These are phyloP conservation scores for Penicillium sp. DNA, from an alignment of 2,329 filamentous ascomycete genomes.

Conservation along the genomic window DNA sequence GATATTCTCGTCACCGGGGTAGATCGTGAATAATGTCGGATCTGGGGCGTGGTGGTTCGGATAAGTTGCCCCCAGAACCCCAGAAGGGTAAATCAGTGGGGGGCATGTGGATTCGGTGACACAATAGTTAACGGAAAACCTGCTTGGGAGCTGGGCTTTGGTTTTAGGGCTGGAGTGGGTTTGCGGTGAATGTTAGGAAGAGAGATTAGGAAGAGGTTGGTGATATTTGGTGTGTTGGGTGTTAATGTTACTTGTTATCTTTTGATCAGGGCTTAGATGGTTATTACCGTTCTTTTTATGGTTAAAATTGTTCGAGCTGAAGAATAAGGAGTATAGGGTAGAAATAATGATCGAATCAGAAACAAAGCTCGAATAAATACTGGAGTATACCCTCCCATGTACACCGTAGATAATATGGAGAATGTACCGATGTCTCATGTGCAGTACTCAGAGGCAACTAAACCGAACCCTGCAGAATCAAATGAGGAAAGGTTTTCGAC, in stretches of 20 bases:
- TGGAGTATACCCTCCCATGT: too few species aligned
- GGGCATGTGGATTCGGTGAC: conserved; percentile 4
- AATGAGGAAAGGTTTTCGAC: background rate
- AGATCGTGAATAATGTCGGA: background rate
- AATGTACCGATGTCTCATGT: background rate
- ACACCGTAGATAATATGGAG: background rate
- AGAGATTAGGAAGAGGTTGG: background rate
- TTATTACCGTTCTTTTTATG: background rate
- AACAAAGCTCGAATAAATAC: background rate
- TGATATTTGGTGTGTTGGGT: background rate
- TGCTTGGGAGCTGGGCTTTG: background rate
- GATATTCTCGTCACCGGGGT: conserved; percentile 1
- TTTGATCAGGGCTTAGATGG: background rate
- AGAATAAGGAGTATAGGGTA: background rate
- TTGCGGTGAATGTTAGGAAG: background rate
- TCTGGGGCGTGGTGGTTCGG: background rate
- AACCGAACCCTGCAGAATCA: conserved; percentile 3
- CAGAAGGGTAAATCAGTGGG: conserved; percentile 6
- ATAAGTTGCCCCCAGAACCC: conserved; percentile 7
- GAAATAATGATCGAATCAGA: background rate
- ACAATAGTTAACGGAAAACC: conserved; percentile 1
- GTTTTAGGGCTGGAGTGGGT: background rate
- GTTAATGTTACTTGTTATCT: background rate
- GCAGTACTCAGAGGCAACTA: conserved; percentile 1
- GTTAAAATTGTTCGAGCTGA: background rate